Percentiles rank a stretch among this genome's conserved stretches.
Evolutionary conservation across 2,329 filamentous ascomycete species (phyloP).

Genomic region (Exophiala viscosa): DNA sequence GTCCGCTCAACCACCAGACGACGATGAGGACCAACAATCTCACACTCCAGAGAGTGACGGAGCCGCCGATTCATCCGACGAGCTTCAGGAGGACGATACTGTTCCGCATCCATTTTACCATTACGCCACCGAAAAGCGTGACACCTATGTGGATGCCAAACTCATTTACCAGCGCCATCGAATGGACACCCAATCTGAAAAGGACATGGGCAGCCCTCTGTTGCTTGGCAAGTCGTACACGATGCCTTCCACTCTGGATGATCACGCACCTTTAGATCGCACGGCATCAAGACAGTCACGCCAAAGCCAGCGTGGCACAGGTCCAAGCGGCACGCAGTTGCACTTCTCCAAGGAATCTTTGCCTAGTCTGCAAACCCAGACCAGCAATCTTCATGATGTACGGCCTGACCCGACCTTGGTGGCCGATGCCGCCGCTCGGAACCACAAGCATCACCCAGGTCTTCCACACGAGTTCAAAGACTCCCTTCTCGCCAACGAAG

Average conservation of each 20-base stretch:
- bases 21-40: conserved; percentile 8
- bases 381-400: conserved; percentile 11
- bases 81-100: conserved; percentile 21
- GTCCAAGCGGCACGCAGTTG: conserved; percentile 9
- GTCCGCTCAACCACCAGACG: conserved; percentile 5
- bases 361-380: conserved; percentile 23
- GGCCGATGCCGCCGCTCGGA: conserved; percentile 47
- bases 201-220: conserved; percentile 33
- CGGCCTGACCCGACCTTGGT: conserved; percentile 31
- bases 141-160: conserved; percentile 92
- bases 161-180: conserved; percentile 92
- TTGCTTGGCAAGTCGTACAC: conserved; percentile 33
- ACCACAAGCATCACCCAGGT: conserved; percentile 49
- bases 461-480: conserved; percentile 57
- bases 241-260: conserved; percentile 22
- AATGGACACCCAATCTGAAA: conserved; percentile 46
- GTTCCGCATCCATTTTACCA: conserved; percentile 70
- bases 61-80: conserved; percentile 19
- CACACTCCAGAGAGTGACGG: conserved; percentile 13
- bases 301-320: conserved; percentile 22
- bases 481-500: conserved; percentile 50
- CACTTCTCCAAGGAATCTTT: conserved; percentile 19
- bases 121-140: conserved; percentile 86
- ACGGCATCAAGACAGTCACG: conserved; percentile 26
- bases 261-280: conserved; percentile 24